Base-by-base conservation (phyloP, 352 stramenopile species). In the Poterioochromonas sp. region DNA sequence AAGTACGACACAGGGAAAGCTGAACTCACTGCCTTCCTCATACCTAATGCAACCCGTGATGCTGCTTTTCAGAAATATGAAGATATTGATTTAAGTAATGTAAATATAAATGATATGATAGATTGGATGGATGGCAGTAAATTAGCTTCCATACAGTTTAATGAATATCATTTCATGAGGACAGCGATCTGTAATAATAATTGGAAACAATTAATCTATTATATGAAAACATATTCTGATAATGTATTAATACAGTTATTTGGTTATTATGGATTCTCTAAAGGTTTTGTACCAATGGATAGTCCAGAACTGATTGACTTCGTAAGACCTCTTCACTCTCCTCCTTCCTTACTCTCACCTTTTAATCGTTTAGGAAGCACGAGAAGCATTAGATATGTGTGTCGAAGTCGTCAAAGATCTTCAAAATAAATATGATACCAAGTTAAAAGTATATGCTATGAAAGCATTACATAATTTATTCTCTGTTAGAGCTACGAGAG, bases 361-460 rank as follows among this genome's bases (percentile, higher is more conserved):
- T 29, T 26, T 68, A 68, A 12, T 77, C 3, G 11, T n/a, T 5
- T 69, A 77, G 26, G 32, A n/a, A 22, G 47, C 37, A 3, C 26
- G 32, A 20, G 11, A 40, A 22, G 69, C 69, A 3, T 12, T 65
- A 22, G 29, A 41, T 8, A 37, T 15, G 20, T 58, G 29, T 29
- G 15, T 77, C 32, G 51, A 77, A 37, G 37, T 77, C 73, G 22
- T 77, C 29, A 2, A 37, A 44, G 69, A 77, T 43, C 29, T 3
- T 22, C 3, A 77, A 26, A 8, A 35, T 37, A 65, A 64, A 15
- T 70, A 63, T 11, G 3, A 12, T 32, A 22, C 8, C 2, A 37
- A 15, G 26, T 37, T 63, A 12, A 77, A 77, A 43, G 73, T 69
- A 35, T 71, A 12, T 69, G 69, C 69, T 77, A 40, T 77, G 69